Evolutionary conservation across 164 flowering plant genomes (phyloP).

Genomic region (Sextonia rubra): DNA sequence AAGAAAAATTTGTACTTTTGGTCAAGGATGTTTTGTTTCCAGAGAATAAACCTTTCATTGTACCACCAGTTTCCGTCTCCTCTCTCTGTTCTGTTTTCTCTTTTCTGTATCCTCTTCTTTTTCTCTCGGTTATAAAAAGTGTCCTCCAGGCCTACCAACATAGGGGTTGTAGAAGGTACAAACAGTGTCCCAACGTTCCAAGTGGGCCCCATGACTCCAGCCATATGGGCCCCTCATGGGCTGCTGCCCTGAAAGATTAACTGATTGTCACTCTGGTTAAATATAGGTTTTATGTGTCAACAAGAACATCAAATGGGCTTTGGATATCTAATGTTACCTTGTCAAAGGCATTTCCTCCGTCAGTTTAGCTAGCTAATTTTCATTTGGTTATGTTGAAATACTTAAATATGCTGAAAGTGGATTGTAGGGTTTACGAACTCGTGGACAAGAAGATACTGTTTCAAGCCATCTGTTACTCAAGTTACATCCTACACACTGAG

Average conservation of each 20-base stretch:
- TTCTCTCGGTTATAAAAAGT: no score
- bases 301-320: slow-evolving; percentile 69
- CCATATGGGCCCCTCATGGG: no score
- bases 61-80: no score
- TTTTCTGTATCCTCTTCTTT: no score
- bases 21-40: no score
- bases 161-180: no score
- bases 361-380: slow-evolving; percentile 1
- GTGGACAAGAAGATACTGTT: slow-evolving; percentile 86
- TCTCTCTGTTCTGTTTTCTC: no score
- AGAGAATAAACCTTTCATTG: no score
- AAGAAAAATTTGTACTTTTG: not conserved
- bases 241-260: no score
- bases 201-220: no score
- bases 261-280: not conserved
- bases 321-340: slow-evolving; percentile 66
- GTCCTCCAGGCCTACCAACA: no score
- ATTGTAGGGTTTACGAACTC: slow-evolving; percentile 71
- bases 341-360: slow-evolving; percentile 56
- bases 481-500: slow-evolving; percentile 34
- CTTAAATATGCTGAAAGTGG: not conserved
- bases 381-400: slow-evolving; percentile 3
- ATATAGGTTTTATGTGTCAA: slow-evolving; percentile 75
- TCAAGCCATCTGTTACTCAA: slow-evolving; percentile 64
- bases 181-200: no score